Percentiles rank a stretch among this genome's conserved stretches.
Evolutionary conservation across 2,329 filamentous ascomycete species (phyloP).

Genomic region (Aspergillus sojae): DNA sequence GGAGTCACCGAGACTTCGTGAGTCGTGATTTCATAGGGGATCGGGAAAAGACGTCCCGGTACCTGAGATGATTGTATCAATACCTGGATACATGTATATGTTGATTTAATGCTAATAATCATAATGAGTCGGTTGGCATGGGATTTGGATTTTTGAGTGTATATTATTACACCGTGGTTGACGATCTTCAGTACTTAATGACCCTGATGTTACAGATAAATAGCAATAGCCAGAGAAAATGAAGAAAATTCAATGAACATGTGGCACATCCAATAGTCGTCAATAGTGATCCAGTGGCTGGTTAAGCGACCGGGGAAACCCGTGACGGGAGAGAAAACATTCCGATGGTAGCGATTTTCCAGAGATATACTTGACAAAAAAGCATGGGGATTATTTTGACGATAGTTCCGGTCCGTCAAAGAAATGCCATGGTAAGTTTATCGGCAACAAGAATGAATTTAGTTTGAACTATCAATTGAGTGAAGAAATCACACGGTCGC

Average conservation of each 20-base stretch:
- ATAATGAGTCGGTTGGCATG: neutral
- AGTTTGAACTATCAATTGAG: neutral
- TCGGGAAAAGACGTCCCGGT: neutral
- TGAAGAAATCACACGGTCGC: constrained; percentile 1
- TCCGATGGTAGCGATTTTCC: neutral
- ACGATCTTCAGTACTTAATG: neutral
- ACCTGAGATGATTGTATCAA: constrained; percentile 9
- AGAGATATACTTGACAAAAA: neutral
- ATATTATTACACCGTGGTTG: neutral
- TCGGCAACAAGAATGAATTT: neutral
- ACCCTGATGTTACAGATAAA: constrained; percentile 6
- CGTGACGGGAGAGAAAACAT: neutral
- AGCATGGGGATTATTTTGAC: neutral
- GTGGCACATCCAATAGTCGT: neutral
- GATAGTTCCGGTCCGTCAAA: neutral
- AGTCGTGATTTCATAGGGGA: constrained; percentile 18
- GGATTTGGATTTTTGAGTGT: neutral
- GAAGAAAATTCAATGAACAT: neutral
- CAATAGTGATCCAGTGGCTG: neutral
- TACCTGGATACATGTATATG: neutral
- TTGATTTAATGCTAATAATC: constrained; percentile 7
- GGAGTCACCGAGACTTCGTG: neutral
- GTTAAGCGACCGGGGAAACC: neutral
- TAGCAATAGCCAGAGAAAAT: neutral
- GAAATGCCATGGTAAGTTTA: neutral